Evolutionary conservation across 2,329 filamentous ascomycete genomes (phyloP), one percentile per base, ranked within the genome.

Genomic region (Nakataea oryzae): DNA sequence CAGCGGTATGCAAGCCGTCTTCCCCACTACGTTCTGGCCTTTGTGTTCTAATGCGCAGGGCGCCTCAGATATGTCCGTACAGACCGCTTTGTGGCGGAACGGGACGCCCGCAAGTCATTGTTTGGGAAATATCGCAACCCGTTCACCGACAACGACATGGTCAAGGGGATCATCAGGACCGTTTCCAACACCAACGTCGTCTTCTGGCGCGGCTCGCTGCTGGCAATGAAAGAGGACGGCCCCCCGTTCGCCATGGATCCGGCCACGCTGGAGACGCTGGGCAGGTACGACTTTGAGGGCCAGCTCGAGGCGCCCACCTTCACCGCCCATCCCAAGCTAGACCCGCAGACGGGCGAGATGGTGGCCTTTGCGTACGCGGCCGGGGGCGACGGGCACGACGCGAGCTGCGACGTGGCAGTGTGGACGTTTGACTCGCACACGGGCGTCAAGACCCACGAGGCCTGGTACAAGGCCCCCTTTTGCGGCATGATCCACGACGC

Each of bases 181-280:
- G 81, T 81, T 0, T 77, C 79, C 3, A 86, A 86, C 65, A 86
- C 83, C 1, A 86, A 86, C 62, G 73, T 86, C n/a, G 73, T 81
- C 1, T 83, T 80, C 66, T 86, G 81, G 78, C 73, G 81, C 9
- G 82, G 82, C 0, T 76, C 81, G 58, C 67, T 86, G 62, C 72
- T 85, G 5, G 82, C 82, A 0, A 75, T 73, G 60, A 86, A 86
- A 66, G 84, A 86, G 62, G 79, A 81, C 62, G 75, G 77, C 0
- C 79, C 78, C 17, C 80, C 80, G 0, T 82, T 75, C 64, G 78
- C 79, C 0, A 74, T 83, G 75, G 78, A 83, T 62, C 80, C 79
- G 0, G 66, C 68, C 2, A 80, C 78, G 1, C 70, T 83, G 3
- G 78, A 80, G 66, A 82, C 80, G 0, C 71, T 78, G 21, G 79